Conservation (phyloP, 1,284 basidiomycete genomes). For the Rhodotorula glutinis region DNA sequence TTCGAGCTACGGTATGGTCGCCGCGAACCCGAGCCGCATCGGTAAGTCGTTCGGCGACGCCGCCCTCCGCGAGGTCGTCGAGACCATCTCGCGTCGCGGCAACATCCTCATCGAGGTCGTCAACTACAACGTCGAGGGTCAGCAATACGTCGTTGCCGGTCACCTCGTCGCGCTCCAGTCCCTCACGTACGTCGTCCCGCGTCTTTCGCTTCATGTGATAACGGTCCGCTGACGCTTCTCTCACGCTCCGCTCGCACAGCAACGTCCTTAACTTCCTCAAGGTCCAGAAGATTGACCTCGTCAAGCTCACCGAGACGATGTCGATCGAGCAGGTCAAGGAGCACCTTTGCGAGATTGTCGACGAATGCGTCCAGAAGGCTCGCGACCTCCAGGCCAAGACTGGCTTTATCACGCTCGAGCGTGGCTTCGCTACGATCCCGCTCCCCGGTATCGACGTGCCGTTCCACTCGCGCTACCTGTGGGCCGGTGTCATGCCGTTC, state of each 20-base stretch:
- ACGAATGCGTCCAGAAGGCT: constrained; percentile 72
- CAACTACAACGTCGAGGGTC: constrained; percentile 92
- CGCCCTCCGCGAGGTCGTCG: constrained; percentile 85
- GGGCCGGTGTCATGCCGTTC: constrained; percentile 98
- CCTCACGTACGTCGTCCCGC: constrained; percentile 63
- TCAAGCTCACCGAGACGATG: constrained; percentile 82
- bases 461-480: constrained; percentile 97
- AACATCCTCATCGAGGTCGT: constrained; percentile 88
- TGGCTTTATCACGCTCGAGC: constrained; percentile 90
- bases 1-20: constrained; percentile 98
- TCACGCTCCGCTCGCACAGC: constrained; percentile 1
- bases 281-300: constrained; percentile 92
- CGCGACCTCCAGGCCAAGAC: constrained; percentile 70
- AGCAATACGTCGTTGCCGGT: constrained; percentile 97
- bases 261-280: constrained; percentile 91
- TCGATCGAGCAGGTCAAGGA: constrained; percentile 84
- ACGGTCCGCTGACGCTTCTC: not conserved
- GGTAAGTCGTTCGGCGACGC: constrained; percentile 89
- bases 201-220: not conserved
- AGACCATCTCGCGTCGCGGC: constrained; percentile 73
- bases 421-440: constrained; percentile 87
- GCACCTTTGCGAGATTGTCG: constrained; percentile 86
- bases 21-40: constrained; percentile 93
- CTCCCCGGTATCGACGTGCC: constrained; percentile 97
- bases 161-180: constrained; percentile 90